phyloP scores from a whole-genome alignment of 1,139 yeast species.

The Suhomyces anneliseae region DNA sequence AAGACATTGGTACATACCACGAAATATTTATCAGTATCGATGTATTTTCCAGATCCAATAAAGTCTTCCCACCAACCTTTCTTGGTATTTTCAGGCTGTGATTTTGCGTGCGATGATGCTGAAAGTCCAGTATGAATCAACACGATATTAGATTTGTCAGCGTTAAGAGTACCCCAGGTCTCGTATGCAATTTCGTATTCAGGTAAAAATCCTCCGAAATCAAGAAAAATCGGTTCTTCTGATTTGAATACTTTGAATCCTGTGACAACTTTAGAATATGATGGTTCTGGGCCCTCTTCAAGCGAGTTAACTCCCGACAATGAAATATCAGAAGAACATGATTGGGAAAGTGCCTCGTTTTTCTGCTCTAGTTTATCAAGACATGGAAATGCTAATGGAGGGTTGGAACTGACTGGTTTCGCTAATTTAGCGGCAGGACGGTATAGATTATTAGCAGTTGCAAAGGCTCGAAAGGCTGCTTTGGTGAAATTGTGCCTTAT shows the following conservation, averaged over 20 bases:
- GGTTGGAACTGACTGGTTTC: slow-evolving; percentile 40
- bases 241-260: slow-evolving; percentile 66
- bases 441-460: background rate
- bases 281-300: slow-evolving; percentile 83
- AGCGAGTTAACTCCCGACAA: slow-evolving; percentile 39
- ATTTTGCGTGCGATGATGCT: slow-evolving; percentile 93
- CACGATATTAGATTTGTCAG: slow-evolving; percentile 64
- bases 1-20: slow-evolving; percentile 86
- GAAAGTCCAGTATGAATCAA: slow-evolving; percentile 88
- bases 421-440: slow-evolving; percentile 4
- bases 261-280: slow-evolving; percentile 66
- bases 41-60: slow-evolving; percentile 77
- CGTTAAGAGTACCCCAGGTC: slow-evolving; percentile 60
- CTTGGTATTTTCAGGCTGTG: slow-evolving; percentile 66
- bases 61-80: slow-evolving; percentile 97
- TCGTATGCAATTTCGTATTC: slow-evolving; percentile 84
- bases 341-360: slow-evolving; percentile 43
- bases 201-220: slow-evolving; percentile 78
- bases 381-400: slow-evolving; percentile 81
- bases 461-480: background rate
- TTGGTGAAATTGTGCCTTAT: background rate
- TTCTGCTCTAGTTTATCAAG: slow-evolving; percentile 72
- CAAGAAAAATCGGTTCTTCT: slow-evolving; percentile 62
- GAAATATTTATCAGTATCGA: slow-evolving; percentile 80
- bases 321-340: slow-evolving; percentile 13